phyloP scores from a whole-genome alignment of 1,284 basidiomycete genomes.

The Butyriboletus appendiculatus region DNA sequence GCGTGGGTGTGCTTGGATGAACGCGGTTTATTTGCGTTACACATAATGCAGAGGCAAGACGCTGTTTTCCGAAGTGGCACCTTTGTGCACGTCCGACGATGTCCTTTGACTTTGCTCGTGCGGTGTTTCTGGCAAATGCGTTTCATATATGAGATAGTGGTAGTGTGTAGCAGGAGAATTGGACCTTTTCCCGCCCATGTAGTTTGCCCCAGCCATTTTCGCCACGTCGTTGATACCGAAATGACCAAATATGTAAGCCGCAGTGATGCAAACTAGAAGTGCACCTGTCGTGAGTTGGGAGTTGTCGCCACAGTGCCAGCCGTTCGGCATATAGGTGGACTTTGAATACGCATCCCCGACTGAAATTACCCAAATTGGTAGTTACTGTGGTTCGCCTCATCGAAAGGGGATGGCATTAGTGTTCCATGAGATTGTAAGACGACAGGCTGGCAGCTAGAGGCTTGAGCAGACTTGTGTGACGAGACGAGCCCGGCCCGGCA shows the following conservation, averaged over 20 bases:
- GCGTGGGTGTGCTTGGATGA: conserved; percentile 1
- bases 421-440: background rate
- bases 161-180: background rate
- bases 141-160: background rate
- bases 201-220: conserved; percentile 34
- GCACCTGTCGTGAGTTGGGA: background rate
- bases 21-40: conserved; percentile 9
- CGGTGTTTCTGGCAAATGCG: conserved; percentile 18
- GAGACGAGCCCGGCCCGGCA: background rate
- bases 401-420: too few species aligned
- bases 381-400: background rate
- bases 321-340: background rate
- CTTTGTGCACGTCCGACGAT: conserved; percentile 27
- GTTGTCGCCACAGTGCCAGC: background rate
- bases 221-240: background rate
- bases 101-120: conserved; percentile 30
- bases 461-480: background rate
- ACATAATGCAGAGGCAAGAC: conserved; percentile 32
- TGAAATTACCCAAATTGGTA: background rate
- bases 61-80: conserved; percentile 32
- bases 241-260: background rate
- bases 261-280: background rate
- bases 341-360: background rate
- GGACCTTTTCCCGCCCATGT: conserved; percentile 38
- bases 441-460: background rate